These are phyloP conservation scores for Serendipita vermifera DNA, from an alignment of 768 basidiomycete genomes.

Conservation along the genomic window DNA sequence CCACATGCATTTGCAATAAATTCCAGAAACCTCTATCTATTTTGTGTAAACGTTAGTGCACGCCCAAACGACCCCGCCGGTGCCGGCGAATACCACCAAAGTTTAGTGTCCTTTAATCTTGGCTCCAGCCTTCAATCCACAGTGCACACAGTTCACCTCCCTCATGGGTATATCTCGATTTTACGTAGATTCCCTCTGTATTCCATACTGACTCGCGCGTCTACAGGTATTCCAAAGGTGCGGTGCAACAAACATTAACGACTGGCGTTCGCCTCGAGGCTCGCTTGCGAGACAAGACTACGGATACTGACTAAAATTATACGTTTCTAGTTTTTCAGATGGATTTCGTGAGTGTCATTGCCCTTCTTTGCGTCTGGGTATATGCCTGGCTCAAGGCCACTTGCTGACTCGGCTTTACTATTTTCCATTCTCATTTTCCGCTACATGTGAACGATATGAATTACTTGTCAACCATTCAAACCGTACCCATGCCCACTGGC, in stretches of 20 bases:
- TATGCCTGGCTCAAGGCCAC: not conserved
- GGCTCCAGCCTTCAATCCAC: no score
- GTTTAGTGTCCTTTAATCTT: no score
- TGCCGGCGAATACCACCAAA: no score
- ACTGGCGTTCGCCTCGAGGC: no score
- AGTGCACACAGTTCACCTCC: no score
- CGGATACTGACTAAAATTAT: not conserved
- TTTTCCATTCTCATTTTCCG: not conserved
- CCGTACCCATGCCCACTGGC: not conserved
- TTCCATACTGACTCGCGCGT: no score
- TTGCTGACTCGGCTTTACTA: not conserved
- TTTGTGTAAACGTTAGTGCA: no score
- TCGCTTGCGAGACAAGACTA: not conserved
- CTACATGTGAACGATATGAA: conserved; percentile 7
- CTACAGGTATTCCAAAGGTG: conserved; percentile 38
- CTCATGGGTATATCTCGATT: no score
- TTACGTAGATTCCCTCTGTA: no score
- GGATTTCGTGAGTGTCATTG: conserved; percentile 59
- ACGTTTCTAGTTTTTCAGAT: conserved; percentile 74
- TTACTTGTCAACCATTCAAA: not conserved
- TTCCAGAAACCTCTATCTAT: no score
- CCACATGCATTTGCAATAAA: no score
- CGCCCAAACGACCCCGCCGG: no score
- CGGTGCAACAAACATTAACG: conserved; percentile 11
- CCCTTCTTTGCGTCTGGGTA: not conserved